These are phyloP conservation scores for Escallonia herrerae DNA, from an alignment of 129 eudicot species.

Conservation along the genomic window DNA sequence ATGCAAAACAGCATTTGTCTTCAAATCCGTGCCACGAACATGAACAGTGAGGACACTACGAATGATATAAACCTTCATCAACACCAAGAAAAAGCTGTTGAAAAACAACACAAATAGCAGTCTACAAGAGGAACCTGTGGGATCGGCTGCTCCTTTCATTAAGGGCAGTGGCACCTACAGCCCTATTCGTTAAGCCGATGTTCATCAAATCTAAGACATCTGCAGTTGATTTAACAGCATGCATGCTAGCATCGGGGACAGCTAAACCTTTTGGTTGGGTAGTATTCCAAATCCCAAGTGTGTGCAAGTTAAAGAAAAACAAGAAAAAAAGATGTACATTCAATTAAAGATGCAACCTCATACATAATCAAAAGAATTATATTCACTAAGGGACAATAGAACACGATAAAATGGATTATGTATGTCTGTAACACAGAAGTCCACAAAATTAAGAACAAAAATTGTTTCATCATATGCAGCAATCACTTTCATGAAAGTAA, in stretches of 20 bases:
- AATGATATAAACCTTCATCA: not conserved
- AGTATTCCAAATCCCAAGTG: constrained; percentile 77
- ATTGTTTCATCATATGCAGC: too few relatives aligned
- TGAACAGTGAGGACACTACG: constrained; percentile 70
- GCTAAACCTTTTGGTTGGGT: constrained; percentile 88
- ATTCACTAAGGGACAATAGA: too few relatives aligned
- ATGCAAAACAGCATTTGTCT: constrained; percentile 52
- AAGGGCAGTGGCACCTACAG: constrained; percentile 83
- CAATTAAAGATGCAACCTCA: too few relatives aligned
- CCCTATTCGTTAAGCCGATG: constrained; percentile 71
- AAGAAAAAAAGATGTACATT: not conserved
- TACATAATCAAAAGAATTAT: too few relatives aligned
- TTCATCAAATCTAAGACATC: constrained; percentile 78
- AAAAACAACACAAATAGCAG: too few relatives aligned
- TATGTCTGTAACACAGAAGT: not conserved
- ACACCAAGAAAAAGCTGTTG: not conserved
- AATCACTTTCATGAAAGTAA: too few relatives aligned
- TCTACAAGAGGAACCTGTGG: constrained; percentile 49
- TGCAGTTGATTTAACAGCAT: constrained; percentile 64
- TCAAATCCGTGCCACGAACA: constrained; percentile 70
- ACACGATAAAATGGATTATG: too few relatives aligned
- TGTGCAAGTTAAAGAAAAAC: constrained; percentile 67
- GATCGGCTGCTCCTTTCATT: constrained; percentile 93
- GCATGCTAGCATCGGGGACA: constrained; percentile 96
- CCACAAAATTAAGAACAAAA: not conserved